Base-by-base conservation (phyloP, 441 rosid species). In the Flueggea neowawraea region DNA sequence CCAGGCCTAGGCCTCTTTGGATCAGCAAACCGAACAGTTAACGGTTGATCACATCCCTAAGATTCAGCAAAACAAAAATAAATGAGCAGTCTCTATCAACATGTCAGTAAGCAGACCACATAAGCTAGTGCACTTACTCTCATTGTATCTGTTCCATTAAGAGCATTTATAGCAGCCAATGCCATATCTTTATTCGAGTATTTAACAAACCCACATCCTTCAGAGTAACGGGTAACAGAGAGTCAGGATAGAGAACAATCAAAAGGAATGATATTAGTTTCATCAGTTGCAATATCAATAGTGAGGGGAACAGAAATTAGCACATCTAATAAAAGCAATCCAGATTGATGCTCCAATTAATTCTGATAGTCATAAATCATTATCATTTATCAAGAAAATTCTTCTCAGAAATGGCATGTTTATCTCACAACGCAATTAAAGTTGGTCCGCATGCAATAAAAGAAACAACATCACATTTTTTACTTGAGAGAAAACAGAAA, bases 121-220 rank as follows among this genome's bases (percentile, higher is more conserved):
- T 13, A 56, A 58, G 61, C 16, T 36, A 36, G 41, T n/a, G 65
- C 57, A 63, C 96, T 85, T 84, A 95, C 99, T 69, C 90, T 85
- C 98, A 95, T 95, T 52, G 84, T 90, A 74, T 79, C 85, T 62
- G 65, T 80, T 75, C 98, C 99, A 83, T 85, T 90, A 58, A 95
- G 89, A 69, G 86, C 88, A 80, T 83, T 77, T 56, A 95, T 95
- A 60, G 99, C 99, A 55, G 95, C 93, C 85, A 88, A 51, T 16
- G 98, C 97, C 80, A 77, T 77, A 74, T 92, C 98, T 92, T 82
- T 90, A 57, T 86, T 79, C 48, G 91, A 80, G 74, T 83, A 95
- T 75, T 95, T 95, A 72, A 95, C 98, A 77, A 95, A 95, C 70
- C 98, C 99, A 74, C 99, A 95, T 65, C 99, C 99, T 95, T 80